Evolutionary conservation across 192 early-diverging fungal genomes (phyloP).

Genomic region (Podila minutissima): DNA sequence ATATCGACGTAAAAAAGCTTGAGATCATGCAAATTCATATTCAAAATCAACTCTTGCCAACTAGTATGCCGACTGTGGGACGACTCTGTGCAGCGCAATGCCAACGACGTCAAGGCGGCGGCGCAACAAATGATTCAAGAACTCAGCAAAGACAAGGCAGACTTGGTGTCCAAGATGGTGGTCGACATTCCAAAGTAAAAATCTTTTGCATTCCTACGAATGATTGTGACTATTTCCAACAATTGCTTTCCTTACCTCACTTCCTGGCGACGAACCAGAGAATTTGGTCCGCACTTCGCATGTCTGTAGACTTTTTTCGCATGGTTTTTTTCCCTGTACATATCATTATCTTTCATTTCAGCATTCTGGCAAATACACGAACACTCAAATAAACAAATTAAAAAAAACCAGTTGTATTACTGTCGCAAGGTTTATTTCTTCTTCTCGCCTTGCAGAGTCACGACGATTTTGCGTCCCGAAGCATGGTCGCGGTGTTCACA

Average conservation of each 20-base stretch:
- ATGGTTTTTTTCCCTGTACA: neutral
- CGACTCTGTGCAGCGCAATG: slow-evolving; percentile 55
- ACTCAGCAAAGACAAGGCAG: slow-evolving; percentile 12
- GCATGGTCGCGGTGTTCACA: slow-evolving; percentile 76
- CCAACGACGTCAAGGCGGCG: slow-evolving; percentile 56
- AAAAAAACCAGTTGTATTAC: neutral
- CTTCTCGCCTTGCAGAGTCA: slow-evolving; percentile 81
- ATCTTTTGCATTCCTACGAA: neutral
- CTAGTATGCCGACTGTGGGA: slow-evolving; percentile 61
- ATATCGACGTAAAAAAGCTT: neutral
- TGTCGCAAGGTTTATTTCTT: neutral
- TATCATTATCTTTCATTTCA: neutral
- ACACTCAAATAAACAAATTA: neutral
- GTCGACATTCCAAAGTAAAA: slow-evolving; percentile 20
- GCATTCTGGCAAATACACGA: no score
- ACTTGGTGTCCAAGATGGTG: slow-evolving; percentile 22
- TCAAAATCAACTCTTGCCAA: no score
- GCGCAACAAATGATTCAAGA: slow-evolving; percentile 26
- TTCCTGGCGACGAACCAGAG: neutral
- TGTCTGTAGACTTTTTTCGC: no score
- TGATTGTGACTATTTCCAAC: neutral
- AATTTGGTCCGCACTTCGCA: no score
- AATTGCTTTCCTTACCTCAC: neutral
- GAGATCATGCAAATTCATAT: no score
- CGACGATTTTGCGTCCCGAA: slow-evolving; percentile 69